Base-by-base conservation (phyloP, 768 basidiomycete genomes). In the Lanmaoa pseudosensibilis region DNA sequence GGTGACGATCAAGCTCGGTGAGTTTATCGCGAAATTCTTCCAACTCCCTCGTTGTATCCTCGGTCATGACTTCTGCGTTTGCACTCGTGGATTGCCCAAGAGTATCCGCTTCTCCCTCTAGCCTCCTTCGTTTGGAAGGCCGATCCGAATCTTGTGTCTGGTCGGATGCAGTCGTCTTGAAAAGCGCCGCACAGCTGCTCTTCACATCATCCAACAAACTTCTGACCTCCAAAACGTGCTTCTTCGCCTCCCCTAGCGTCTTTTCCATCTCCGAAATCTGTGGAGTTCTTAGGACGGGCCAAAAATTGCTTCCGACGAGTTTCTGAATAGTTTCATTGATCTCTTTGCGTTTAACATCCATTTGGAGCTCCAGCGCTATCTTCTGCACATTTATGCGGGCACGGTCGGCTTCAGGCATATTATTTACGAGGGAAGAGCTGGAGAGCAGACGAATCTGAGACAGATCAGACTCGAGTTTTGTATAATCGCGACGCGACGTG, bases 231-330 rank as follows among this genome's bases (percentile, higher is more conserved):
- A 57, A 58, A 30, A 71, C 64, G 30, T 70, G 61, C 38, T 72
- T 70, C 52, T 69, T 72, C 25, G 65, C 56, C 15, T 67, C 69
- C 13, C 40, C 60, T 5, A 64, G 27, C 19, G 55, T 43, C 19
- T 55, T 70, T 49, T 69, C 68, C 58, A 68, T 50, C 43, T 70
- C 66, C 13, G 53, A 50, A 23, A 68, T 46, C 18, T 67, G 64
- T n/a, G 69, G 58, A 7, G 55, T 48, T 21, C 63, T 66, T 4
- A 75, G n/a, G 33, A 71, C 46, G 6, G 78, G 78, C 78, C 78
- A 79, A 55, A 76, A 78, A 18, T 68, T 68, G 45, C 67, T 63
- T 25, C 70, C 71, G 6, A 74, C 50, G 15, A 79, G 69, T 21
- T 62, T 68, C 33, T 61, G 65, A 18, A 76, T 50, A 13, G 52